Evolutionary conservation across 2,329 filamentous ascomycete genomes (phyloP), one percentile per base, ranked within the genome.

Genomic region (Claviceps africana): DNA sequence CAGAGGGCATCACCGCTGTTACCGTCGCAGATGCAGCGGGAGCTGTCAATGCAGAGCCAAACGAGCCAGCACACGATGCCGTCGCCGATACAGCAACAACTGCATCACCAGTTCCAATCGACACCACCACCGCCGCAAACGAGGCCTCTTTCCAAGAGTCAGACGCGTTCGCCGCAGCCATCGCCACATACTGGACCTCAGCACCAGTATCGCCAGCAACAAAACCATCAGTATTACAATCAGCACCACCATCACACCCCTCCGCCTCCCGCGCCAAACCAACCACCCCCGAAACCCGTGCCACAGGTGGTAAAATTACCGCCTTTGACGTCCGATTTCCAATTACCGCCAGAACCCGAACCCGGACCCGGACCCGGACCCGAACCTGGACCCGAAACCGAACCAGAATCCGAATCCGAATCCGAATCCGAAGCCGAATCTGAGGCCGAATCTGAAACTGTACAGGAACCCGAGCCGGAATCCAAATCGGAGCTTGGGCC

Each of bases 101-200:
- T 64, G 35, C 60, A 61, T 22, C 56, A 61, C 46, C 59, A 59
- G 44, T 61, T 58, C 50, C 59, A 59, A 46, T 51, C 53, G 28
- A 50, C 52, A n/a, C 53, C 53, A 6, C 51, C 51, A 3, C 53
- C 51, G 19, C 44, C 43, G 19, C 31, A 53, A 25, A 48, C 37
- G 35, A 22, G 30, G 44, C 54, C 52, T 30, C 53, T 52, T 35
- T 54, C 37, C 8, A 56, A 56, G n/a, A 56, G 54, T n/a, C 59
- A 58, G 49, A 56, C 60, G 51, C 60, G 60, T 47, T 59, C 62
- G 37, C 64, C 68, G 45, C 50, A 48, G 31, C 58, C 43, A 37
- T 56, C 51, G 46, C 58, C 43, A 45, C 53, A 42, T 33, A 54
- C 51, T 33, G 56, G 50, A 25, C 53, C 52, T 17, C 55, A 43